Base-by-base conservation (phyloP, 805 yeast genomes). In the Suhomyces faveliae region DNA sequence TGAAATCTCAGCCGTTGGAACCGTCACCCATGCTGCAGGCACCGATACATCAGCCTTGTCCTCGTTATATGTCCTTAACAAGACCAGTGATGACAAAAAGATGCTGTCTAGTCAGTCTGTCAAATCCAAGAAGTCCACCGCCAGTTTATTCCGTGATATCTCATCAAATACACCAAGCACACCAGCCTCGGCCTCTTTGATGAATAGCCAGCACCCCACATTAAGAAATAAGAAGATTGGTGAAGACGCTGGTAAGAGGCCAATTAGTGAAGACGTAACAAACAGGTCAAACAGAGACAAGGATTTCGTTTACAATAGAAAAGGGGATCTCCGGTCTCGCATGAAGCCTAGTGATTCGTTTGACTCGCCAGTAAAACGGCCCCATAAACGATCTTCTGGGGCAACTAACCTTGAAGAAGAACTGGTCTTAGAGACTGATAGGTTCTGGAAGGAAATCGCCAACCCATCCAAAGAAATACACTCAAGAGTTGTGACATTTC, bases 381-480 rank as follows among this genome's bases (percentile, higher is more conserved):
- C 27, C 6, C 47, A 38, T n/a, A 43, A 42, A 17, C 43, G 43
- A 21, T 25, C 43, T 17, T 21, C 47, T 8, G 42, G 40, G 12
- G 43, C 17, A n/a, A 45, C 35, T 1, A 25, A 25, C 11, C 25
- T 41, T 8, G 46, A 43, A n/a, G 29, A 23, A 5, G 30, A 40
- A 11, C 45, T 37, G 13, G n/a, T 9, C 10, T 38, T 15, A 3
- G 25, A 15, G 15, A 40, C 40, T 9, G 47, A 50, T 41, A 39
- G 24, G 6, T 65, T 65, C 42, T 73, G 77, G 75, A 61, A 65
- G 33, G 66, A 62, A 13, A 61, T 73, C 9, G 51, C 53, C 3
- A 92, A 91, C 56, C 97, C 97, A 0, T 89, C 97, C 0, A 79
- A 79, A 49, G 84, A 84, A 5, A 70, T 80, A 4, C 75, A 77